Percentiles rank a stretch among this genome's conserved stretches.
Evolutionary conservation across 2,329 filamentous ascomycete genomes (phyloP).

Genomic region (Mariannaea sp.): DNA sequence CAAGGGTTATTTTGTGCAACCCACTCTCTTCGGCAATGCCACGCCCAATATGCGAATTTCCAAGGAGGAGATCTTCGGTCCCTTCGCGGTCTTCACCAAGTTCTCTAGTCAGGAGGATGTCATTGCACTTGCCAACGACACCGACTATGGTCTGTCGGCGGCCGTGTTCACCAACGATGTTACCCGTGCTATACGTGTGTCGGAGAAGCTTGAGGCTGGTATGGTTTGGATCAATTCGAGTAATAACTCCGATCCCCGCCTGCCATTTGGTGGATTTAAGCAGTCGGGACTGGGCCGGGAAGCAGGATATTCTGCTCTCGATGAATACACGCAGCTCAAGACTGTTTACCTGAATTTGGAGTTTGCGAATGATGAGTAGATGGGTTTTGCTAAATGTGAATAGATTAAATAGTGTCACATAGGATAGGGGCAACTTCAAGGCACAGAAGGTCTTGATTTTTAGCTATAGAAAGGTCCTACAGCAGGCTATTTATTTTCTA

Average conservation of each 20-base stretch:
- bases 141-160: conserved; percentile 58
- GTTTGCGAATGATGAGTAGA: neutral
- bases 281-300: conserved; percentile 34
- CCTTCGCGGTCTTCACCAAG: conserved; percentile 35
- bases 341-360: conserved; percentile 34
- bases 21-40: conserved; percentile 37
- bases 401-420: no score
- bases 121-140: conserved; percentile 43
- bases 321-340: conserved; percentile 36
- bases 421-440: no score
- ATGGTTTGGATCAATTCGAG: conserved; percentile 46
- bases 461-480: no score
- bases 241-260: conserved; percentile 32
- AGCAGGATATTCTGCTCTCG: conserved; percentile 32
- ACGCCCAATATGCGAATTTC: conserved; percentile 36
- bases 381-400: no score
- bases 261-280: conserved; percentile 39
- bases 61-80: conserved; percentile 40
- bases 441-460: no score
- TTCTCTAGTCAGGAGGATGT: conserved; percentile 35
- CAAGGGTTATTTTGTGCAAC: conserved; percentile 37
- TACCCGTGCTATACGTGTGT: conserved; percentile 42
- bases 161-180: conserved; percentile 62
- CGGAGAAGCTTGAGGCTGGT: conserved; percentile 59
- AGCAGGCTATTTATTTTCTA: no score